A percentile compares a stretch with the other conserved stretches of the same genome.
Conservation (phyloP, 2,329 filamentous ascomycete genomes). For the Diaporthe vaccinii region DNA sequence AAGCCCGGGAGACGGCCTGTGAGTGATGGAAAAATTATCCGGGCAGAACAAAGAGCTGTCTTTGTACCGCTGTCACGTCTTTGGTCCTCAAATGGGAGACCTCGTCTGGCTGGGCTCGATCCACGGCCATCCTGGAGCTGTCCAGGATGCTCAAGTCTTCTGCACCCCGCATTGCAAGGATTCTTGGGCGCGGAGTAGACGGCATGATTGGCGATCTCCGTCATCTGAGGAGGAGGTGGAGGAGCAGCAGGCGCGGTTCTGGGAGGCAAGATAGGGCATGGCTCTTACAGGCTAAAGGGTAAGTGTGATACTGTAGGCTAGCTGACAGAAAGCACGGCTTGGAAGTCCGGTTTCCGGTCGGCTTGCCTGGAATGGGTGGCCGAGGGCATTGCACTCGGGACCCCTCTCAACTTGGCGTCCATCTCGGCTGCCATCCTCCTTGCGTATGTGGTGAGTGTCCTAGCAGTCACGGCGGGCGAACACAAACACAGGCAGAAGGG, state of each 20-base stretch:
- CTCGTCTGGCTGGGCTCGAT: constrained; percentile 10
- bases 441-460: neutral
- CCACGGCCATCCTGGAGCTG: constrained; percentile 1
- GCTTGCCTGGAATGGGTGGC: constrained; percentile 25
- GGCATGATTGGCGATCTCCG: constrained; percentile 27
- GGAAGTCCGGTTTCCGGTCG: constrained; percentile 10
- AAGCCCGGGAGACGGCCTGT: constrained; percentile 1
- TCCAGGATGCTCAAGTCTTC: constrained; percentile 5
- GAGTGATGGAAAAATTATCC: constrained; percentile 36
- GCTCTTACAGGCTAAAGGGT: constrained; percentile 13
- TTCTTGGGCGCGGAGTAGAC: constrained; percentile 21
- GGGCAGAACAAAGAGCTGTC: constrained; percentile 8
- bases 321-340: constrained; percentile 6
- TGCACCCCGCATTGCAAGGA: constrained; percentile 30
- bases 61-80: neutral
- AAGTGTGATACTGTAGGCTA: neutral
- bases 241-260: neutral
- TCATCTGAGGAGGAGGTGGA: neutral
- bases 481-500: neutral
- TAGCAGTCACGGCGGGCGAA: neutral
- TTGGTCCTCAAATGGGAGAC: neutral
- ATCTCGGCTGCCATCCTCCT: neutral
- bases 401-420: constrained; percentile 18
- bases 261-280: constrained; percentile 1
- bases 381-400: constrained; percentile 12